Evolutionary conservation across 768 basidiomycete species (phyloP), one percentile per base, ranked within the genome.

Genomic region (Tulasnella sp.): DNA sequence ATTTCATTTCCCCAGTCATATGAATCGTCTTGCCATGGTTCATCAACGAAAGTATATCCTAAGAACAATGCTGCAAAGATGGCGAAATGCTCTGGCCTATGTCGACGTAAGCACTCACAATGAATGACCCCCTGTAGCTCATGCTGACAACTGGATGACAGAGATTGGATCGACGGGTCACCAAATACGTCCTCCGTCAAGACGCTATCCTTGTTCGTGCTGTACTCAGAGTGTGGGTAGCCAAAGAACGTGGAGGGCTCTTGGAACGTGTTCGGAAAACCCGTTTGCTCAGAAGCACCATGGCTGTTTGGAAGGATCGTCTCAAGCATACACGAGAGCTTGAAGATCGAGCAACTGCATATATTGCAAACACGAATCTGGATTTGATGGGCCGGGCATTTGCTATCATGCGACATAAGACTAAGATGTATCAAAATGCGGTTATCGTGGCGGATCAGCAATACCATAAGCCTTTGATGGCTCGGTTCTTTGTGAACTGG

Each of bases 161-260:
- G 85, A 60, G 55, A 16, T 64, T 78, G 62, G 75, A 79, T 58
- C 68, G 60, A 48, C 75, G 74, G 25, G 82, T 76, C 9, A 63
- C 67, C 52, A 81, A 76, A 51, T 72, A 79, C 58, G 49, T 76
- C 10, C 66, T 67, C 40, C 69, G 77, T 37, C 78, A 76, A 59
- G 76, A 83, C 49, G 69, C 68, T 47, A 66, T 78, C 12, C 68
- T 82, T 19, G 53, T 83, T 27, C 72, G 73, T 39, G 81, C 77
- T 25, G 66, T 80, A 40, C 64, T 71, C 58, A 69, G 77, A 41
- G 72, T 83, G 3, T 81, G 82, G 81, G 79, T 73, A 57, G 78
- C 82, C 19, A 74, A 73, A 33, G 80, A 81, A 58, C 73, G 78
- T 7, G 79, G 78, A 27, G 67, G 64, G 44, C 67, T 78, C 25